Percentiles rank a stretch among this genome's conserved stretches.
Evolutionary conservation across 2,329 filamentous ascomycete genomes (phyloP).

Genomic region (Aureobasidium sp.): DNA sequence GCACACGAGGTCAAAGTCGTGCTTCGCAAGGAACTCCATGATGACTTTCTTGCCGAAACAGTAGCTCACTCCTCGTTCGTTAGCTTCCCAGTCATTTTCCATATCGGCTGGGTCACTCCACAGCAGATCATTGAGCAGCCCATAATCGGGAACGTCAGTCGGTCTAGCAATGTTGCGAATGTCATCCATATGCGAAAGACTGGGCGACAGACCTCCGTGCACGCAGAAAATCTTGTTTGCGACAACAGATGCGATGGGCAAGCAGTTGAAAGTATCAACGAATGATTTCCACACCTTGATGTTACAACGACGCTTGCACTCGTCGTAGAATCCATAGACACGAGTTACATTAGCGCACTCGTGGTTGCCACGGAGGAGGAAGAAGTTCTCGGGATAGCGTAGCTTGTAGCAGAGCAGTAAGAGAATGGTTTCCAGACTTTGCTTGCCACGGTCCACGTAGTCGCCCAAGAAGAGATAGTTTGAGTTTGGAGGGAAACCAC

Average conservation of each 20-base stretch:
- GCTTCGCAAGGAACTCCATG: constrained; percentile 84
- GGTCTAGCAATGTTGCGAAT: constrained; percentile 93
- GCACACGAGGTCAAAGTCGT: constrained; percentile 96
- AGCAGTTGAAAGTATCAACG: constrained; percentile 89
- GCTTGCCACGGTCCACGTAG: constrained; percentile 94
- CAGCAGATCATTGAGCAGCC: constrained; percentile 84
- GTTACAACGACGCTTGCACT: constrained; percentile 93
- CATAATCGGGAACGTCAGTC: constrained; percentile 95
- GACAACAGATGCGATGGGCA: constrained; percentile 94
- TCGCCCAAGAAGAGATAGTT: constrained; percentile 95
- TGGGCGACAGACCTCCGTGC: constrained; percentile 88
- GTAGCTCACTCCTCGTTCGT: constrained; percentile 93
- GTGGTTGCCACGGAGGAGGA: constrained; percentile 87
- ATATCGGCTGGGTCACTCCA: constrained; percentile 99
- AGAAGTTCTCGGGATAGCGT: constrained; percentile 96
- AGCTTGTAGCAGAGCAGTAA: constrained; percentile 93
- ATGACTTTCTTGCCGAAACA: constrained; percentile 99
- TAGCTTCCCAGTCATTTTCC: constrained; percentile 92
- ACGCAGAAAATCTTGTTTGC: constrained; percentile 97
- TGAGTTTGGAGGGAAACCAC: constrained; percentile 82
- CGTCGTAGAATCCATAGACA: constrained; percentile 96
- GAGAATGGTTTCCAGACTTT: constrained; percentile 89
- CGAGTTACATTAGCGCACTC: constrained; percentile 94
- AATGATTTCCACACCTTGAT: constrained; percentile 99
- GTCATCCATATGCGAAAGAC: constrained; percentile 93